Evolutionary conservation across 78 protist species (phyloP).

Genomic region (Dictyostelium intermedium): DNA sequence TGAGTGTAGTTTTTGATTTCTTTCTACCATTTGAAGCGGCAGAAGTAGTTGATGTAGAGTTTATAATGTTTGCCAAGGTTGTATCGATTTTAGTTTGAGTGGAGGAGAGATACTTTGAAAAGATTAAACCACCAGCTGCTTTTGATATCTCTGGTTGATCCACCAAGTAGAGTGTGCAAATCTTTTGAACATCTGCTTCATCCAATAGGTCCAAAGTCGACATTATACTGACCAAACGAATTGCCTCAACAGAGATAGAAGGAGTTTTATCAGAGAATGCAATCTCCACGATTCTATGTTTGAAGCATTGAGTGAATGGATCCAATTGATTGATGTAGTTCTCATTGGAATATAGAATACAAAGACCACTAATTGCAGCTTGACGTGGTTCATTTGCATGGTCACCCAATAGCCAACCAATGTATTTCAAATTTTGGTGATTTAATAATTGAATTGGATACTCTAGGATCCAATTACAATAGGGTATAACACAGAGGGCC

Average conservation of each 20-base stretch:
- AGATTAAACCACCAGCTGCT: slow-evolving; percentile 23
- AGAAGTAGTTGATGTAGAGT: not conserved
- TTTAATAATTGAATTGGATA: slow-evolving; percentile 6
- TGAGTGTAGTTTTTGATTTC: not conserved
- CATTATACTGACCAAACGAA: slow-evolving; percentile 24
- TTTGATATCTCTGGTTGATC: slow-evolving; percentile 11
- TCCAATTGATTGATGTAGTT: not conserved
- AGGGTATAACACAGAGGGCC: not conserved
- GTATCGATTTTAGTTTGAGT: not conserved
- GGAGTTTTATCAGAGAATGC: slow-evolving; percentile 16
- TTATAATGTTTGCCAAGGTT: not conserved
- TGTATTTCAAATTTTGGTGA: not conserved
- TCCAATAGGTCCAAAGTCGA: slow-evolving; percentile 3
- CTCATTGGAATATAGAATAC: not conserved
- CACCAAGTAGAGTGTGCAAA: not conserved
- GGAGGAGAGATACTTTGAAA: not conserved
- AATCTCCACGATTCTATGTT: slow-evolving; percentile 31
- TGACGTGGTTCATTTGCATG: not conserved
- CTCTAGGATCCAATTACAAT: slow-evolving; percentile 21
- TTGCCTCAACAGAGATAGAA: slow-evolving; percentile 12
- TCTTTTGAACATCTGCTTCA: not conserved
- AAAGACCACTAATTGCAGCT: slow-evolving; percentile 9
- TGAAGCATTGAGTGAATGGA: not conserved
- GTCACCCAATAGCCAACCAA: slow-evolving; percentile 34
- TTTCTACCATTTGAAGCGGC: not conserved